These are phyloP conservation scores for Allium cepa DNA, from an alignment of 106 monocot species.

Conservation along the genomic window DNA sequence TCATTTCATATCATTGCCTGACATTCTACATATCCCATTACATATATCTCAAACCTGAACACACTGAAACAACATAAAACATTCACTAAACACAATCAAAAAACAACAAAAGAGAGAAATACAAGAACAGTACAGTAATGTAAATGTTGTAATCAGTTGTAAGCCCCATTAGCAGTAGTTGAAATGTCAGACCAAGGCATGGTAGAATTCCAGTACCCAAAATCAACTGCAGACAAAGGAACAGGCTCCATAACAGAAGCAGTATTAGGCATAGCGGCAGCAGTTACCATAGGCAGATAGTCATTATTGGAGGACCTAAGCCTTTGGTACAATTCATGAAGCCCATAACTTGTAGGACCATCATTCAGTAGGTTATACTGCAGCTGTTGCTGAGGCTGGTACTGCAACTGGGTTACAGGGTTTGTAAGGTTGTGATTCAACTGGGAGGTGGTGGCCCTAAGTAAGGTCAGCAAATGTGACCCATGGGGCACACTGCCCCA, in stretches of 20 bases:
- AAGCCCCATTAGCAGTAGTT: constrained; percentile 20
- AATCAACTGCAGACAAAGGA: constrained; percentile 17
- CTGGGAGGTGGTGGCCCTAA: constrained; percentile 13
- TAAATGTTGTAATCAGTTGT: constrained; percentile 1
- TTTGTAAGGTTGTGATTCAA: constrained; percentile 2
- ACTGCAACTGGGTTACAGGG: constrained; percentile 1
- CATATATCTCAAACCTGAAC: no score
- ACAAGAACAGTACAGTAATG: neutral
- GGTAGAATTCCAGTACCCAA: constrained; percentile 33
- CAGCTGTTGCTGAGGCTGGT: constrained; percentile 15
- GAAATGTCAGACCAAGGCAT: constrained; percentile 28
- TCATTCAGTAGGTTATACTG: constrained; percentile 15
- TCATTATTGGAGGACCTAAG: constrained; percentile 12
- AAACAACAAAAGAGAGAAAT: neutral
- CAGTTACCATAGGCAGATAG: neutral
- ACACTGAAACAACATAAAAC: no score
- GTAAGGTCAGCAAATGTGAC: constrained; percentile 22
- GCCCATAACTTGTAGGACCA: constrained; percentile 17
- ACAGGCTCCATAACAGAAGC: constrained; percentile 22
- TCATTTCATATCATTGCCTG: no score
- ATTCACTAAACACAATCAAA: no score
- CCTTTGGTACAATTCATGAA: constrained; percentile 38
- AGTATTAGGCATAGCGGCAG: neutral
- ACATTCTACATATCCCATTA: no score
- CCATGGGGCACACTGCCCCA: constrained; percentile 14